These are phyloP conservation scores for Tricholoma matsutake DNA, from an alignment of 768 basidiomycete species.

Conservation along the genomic window DNA sequence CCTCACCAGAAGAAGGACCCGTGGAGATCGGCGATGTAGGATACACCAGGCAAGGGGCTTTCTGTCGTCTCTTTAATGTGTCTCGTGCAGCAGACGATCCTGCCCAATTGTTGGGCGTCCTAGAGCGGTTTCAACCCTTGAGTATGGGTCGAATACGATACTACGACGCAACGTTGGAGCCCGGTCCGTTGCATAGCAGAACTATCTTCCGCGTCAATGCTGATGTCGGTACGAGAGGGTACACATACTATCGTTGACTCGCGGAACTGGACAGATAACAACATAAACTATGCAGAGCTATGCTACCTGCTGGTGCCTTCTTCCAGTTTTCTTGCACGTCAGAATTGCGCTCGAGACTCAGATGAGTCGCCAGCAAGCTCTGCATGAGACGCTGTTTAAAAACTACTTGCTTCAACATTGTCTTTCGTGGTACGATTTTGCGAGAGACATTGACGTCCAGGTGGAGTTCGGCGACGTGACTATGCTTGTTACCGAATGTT, in stretches of 20 bases:
- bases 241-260: background rate
- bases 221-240: background rate
- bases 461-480: slow-evolving; percentile 6
- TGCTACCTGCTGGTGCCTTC: background rate
- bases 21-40: slow-evolving; percentile 15
- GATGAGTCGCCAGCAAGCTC: slow-evolving; percentile 1
- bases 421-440: slow-evolving; percentile 2
- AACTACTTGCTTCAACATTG: slow-evolving; percentile 3
- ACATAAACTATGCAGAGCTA: background rate
- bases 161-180: slow-evolving; percentile 7
- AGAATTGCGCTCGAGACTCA: slow-evolving; percentile 3
- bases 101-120: slow-evolving; percentile 8
- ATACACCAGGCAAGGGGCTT: slow-evolving; percentile 9
- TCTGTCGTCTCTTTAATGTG: slow-evolving; percentile 13
- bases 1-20: slow-evolving; percentile 5
- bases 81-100: slow-evolving; percentile 5
- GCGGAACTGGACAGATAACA: background rate
- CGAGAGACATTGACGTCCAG: background rate
- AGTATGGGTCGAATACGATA: slow-evolving; percentile 7
- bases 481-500: slow-evolving; percentile 1
- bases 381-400: background rate
- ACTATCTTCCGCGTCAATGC: slow-evolving; percentile 4
- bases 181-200: slow-evolving; percentile 10
- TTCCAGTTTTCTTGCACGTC: slow-evolving; percentile 5
- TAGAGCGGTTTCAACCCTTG: slow-evolving; percentile 6